Evolutionary conservation across 2,329 filamentous ascomycete genomes (phyloP).

Genomic region (Tolypocladium tundrense): DNA sequence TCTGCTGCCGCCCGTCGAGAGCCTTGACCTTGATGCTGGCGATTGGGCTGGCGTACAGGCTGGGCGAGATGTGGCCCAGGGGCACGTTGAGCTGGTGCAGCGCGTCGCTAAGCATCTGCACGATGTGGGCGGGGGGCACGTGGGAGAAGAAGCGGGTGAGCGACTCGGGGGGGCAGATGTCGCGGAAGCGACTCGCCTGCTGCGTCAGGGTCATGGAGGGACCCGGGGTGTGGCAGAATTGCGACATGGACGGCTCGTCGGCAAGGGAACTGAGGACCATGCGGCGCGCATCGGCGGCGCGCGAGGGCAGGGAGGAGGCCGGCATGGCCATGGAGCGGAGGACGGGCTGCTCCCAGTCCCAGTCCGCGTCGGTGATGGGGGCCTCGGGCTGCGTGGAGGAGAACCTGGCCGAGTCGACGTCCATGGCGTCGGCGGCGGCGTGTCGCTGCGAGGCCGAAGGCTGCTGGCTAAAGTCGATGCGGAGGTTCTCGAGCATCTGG

Average conservation of each 20-base stretch:
- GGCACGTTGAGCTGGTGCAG: slow-evolving; percentile 80
- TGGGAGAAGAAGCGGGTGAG: slow-evolving; percentile 89
- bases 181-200: slow-evolving; percentile 74
- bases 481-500: slow-evolving; percentile 83
- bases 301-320: slow-evolving; percentile 21
- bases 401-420: slow-evolving; percentile 54
- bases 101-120: slow-evolving; percentile 70
- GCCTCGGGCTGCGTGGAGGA: slow-evolving; percentile 82
- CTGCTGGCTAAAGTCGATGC: slow-evolving; percentile 72
- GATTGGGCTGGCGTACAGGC: slow-evolving; percentile 43
- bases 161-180: slow-evolving; percentile 80
- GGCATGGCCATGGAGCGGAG: slow-evolving; percentile 40
- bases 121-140: slow-evolving; percentile 61
- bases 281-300: slow-evolving; percentile 21
- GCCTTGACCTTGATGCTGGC: slow-evolving; percentile 64
- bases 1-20: slow-evolving; percentile 60
- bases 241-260: slow-evolving; percentile 77
- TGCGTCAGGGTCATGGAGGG: slow-evolving; percentile 82
- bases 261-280: slow-evolving; percentile 55
- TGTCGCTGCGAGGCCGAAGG: slow-evolving; percentile 39
- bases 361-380: slow-evolving; percentile 61
- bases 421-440: slow-evolving; percentile 48
- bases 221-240: slow-evolving; percentile 71
- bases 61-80: slow-evolving; percentile 39
- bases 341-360: slow-evolving; percentile 78